Evolutionary conservation across 768 basidiomycete species (phyloP), one percentile per base, ranked within the genome.

Genomic region (Psilocybe cubensis): DNA sequence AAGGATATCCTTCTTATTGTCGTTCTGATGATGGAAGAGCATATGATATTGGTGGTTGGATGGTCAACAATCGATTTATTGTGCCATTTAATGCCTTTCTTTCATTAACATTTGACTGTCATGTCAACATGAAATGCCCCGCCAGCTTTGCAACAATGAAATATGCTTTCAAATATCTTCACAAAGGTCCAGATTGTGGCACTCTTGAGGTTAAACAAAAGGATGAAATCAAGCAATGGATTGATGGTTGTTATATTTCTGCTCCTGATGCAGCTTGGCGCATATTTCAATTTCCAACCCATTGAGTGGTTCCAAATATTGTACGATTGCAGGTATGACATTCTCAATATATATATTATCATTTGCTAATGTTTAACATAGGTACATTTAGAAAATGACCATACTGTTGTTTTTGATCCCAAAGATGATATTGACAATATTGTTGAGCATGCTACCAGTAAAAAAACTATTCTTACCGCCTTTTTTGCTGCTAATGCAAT

Each of bases 151-250:
- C 63, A 4, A 58, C 76, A 1, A 52, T 78, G 60, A 83, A 83
- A 52, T 84, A 84, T 54, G 59, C 75, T 17, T 72, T 73, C 63
- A 82, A 82, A 58, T 83, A 82, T 58, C 69, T 80, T n/a, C 71
- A 79, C 62, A 83, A 83, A 60, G 79, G 83, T 7, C 55, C 58
- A 42, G 54, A 64, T 35, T 46, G 45, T 4, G 66, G 48, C 0
- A 8, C 33, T 0, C 38, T 67, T 0, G 59, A 65, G 56, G 57
- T 65, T 73, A 6, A 69, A 29, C 24, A 70, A 33, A 68, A 76
- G 42, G 66, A 72, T 35, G 82, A 83, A 57, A 70, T 79, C 62
- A 62, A 69, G 17, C 54, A 47, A 20, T 79, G 69, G 43, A 29
- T 79, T 0, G 73, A 79, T 54, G 68, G 67, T 1, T 65, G 74